These are phyloP conservation scores for Coelastrella sp. DNA, from an alignment of 139 green algal species.

Conservation along the genomic window DNA sequence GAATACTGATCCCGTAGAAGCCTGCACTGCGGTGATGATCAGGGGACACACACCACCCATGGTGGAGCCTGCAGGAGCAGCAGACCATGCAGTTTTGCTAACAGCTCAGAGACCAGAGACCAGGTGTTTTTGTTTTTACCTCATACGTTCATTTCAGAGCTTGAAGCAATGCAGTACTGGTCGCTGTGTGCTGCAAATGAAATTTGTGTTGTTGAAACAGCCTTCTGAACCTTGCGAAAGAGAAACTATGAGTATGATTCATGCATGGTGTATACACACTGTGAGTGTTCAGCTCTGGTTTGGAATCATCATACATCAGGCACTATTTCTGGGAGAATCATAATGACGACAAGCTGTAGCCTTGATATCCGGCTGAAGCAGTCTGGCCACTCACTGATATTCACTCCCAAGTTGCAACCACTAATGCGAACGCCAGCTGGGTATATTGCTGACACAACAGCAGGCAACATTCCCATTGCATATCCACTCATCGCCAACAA, in stretches of 20 bases:
- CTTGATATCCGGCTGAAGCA: neutral
- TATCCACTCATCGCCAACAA: constrained; percentile 32
- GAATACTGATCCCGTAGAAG: constrained; percentile 3
- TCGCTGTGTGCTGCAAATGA: too few relatives aligned
- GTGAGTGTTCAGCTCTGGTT: too few relatives aligned
- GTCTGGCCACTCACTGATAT: constrained; percentile 1
- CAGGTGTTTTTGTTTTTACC: neutral
- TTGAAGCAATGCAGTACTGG: too few relatives aligned
- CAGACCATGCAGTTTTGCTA: too few relatives aligned
- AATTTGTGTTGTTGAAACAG: too few relatives aligned
- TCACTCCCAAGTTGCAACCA: constrained; percentile 43
- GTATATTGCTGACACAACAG: constrained; percentile 29
- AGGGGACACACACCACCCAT: constrained; percentile 39
- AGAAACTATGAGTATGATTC: too few relatives aligned
- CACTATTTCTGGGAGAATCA: too few relatives aligned
- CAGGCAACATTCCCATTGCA: constrained; percentile 41
- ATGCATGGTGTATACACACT: too few relatives aligned
- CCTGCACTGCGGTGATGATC: constrained; percentile 39
- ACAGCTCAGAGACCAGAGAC: neutral
- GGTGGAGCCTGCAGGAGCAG: constrained; percentile 23
- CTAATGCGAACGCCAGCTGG: constrained; percentile 43
- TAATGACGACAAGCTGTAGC: too few relatives aligned
- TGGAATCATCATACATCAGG: too few relatives aligned
- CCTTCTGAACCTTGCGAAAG: too few relatives aligned
- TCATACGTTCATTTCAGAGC: neutral